Conservation (phyloP, 2,329 filamentous ascomycete species). For the Trichoderma aggressivum region DNA sequence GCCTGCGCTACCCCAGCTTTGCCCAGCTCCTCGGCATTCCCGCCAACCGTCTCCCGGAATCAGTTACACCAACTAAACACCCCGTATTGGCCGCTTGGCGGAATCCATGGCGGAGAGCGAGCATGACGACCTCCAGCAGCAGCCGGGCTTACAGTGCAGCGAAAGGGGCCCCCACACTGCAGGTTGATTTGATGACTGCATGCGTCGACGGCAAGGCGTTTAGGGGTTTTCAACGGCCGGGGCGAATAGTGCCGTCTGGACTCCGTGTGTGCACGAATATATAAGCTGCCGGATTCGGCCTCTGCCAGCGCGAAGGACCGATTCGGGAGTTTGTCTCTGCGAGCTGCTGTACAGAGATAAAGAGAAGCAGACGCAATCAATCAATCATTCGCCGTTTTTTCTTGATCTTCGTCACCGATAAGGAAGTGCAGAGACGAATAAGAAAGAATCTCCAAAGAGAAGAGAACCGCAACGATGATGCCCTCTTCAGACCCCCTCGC, state of each 20-base stretch:
- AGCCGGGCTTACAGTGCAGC: background rate
- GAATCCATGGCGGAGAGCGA: background rate
- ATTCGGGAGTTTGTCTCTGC: background rate
- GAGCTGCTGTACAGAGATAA: background rate
- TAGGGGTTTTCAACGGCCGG: background rate
- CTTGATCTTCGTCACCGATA: background rate
- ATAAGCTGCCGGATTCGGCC: background rate
- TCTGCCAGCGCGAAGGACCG: background rate
- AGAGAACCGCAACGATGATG: background rate
- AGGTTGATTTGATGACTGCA: conserved; percentile 7
- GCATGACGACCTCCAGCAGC: background rate
- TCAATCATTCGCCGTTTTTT: background rate
- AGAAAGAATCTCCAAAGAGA: background rate
- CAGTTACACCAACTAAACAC: background rate
- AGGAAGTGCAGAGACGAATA: background rate
- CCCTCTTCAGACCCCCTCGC: conserved; percentile 17
- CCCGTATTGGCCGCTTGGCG: background rate
- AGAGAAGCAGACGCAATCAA: background rate
- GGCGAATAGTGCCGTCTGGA: background rate
- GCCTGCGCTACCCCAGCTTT: background rate
- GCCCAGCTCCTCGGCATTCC: background rate
- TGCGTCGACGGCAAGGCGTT: background rate
- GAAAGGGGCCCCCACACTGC: background rate
- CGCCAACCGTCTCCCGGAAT: background rate
- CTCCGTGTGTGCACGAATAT: too few relatives aligned